Evolutionary conservation across 1,139 yeast species (phyloP), one percentile per base, ranked within the genome.

Genomic region (Suhomyces bribrorum): DNA sequence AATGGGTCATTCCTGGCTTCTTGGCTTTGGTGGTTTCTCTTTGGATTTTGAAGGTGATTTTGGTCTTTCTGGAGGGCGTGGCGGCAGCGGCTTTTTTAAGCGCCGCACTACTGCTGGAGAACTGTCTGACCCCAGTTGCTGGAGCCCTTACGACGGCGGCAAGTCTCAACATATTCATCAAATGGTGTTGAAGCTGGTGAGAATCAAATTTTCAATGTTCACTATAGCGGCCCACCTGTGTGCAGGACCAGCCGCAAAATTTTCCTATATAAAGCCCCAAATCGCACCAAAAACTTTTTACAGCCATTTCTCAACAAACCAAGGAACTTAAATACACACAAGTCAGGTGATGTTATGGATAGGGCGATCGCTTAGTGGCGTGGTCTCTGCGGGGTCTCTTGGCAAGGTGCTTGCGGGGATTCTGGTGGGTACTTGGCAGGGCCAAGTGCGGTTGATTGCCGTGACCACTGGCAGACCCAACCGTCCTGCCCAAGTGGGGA

Each of bases 1-100:
- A 59, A 46, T 69, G 76, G 44, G 76, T 69, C 69, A 69, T 69
- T 38, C 75, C 74, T 11, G 69, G 62, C 45, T 67, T 69, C 47
- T 64, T 69, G 29, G 54, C 60, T 49, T 61, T 66, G 24, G 44
- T 36, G 18, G 34, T 34, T 29, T 40, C 44, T 40, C 44, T 40
- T 38, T 25, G 44, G 22, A 40, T 36, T 29, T 40, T 40, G 37
- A 40, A 40, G 28, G 44, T 29, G 32, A 40, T 40, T 30, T 40
- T 40, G 30, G 36, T 31, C 34, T 40, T 47, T 38, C 42, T 45
- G 17, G 49, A 42, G 4, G 47, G 50, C 9, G 38, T 34, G 2
- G 33, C 35, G 5, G 43, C 30, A 3, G 43, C 41, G n/a, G 44
- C 43, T 30, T 40, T 40, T 29, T 36, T 40, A 18, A 18, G 18